A percentile compares a stretch with the other conserved stretches of the same genome.
Evolutionary conservation across 1,139 yeast species (phyloP).

Genomic region (Geotrichum aggregatum): DNA sequence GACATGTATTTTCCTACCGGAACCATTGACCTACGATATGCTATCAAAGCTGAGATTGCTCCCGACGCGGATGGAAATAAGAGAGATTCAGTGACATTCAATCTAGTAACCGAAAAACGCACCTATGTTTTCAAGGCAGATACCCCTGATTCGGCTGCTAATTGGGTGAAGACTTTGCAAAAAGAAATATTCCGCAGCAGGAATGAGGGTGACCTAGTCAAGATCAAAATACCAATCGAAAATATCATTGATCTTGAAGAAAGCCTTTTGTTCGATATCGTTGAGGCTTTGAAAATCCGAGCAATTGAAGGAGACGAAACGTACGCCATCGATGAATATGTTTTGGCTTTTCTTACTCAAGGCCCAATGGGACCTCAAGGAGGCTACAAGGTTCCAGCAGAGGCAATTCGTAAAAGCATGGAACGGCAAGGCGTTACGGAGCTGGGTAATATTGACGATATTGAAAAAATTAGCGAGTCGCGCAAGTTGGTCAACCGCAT

Average conservation of each 20-base stretch:
- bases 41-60: slow-evolving; percentile 55
- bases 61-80: slow-evolving; percentile 31
- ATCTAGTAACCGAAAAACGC: slow-evolving; percentile 50
- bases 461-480: slow-evolving; percentile 11
- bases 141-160: slow-evolving; percentile 63
- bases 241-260: slow-evolving; percentile 62
- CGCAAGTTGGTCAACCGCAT: slow-evolving; percentile 15
- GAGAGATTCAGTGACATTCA: slow-evolving; percentile 31
- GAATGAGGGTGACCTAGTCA: slow-evolving; percentile 67
- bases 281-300: slow-evolving; percentile 46
- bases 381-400: slow-evolving; percentile 17
- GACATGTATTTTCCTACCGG: slow-evolving; percentile 78
- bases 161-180: slow-evolving; percentile 74
- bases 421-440: slow-evolving; percentile 11
- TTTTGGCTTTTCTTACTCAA: slow-evolving; percentile 55
- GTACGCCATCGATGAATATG: slow-evolving; percentile 60
- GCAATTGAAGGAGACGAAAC: slow-evolving; percentile 51
- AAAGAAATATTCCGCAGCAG: slow-evolving; percentile 72
- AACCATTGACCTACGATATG: slow-evolving; percentile 66
- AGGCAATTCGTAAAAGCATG: slow-evolving; percentile 19
- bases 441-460: not conserved
- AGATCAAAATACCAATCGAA: slow-evolving; percentile 69
- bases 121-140: slow-evolving; percentile 70
- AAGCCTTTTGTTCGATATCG: slow-evolving; percentile 48
- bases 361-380: slow-evolving; percentile 6